A percentile compares a stretch with the other conserved stretches of the same genome.
Conservation (phyloP, 768 basidiomycete species). For the Macrocybe gigantea region DNA sequence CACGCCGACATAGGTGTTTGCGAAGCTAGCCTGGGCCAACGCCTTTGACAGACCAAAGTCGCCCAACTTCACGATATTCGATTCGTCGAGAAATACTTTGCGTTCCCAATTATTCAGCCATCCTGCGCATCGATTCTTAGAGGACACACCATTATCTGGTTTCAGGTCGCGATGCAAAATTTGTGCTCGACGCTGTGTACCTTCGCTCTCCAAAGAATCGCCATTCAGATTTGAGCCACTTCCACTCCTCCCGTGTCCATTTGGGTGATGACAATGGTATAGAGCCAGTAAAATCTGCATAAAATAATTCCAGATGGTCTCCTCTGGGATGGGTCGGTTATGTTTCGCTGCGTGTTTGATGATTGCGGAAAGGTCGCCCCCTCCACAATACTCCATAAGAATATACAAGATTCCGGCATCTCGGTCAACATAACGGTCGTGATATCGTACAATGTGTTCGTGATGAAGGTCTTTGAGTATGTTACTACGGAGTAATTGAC, state of each 20-base stretch:
- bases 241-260: constrained; percentile 41
- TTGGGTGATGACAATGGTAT: constrained; percentile 89
- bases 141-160: constrained; percentile 84
- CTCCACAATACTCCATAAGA: constrained; percentile 98
- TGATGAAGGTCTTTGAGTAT: constrained; percentile 95
- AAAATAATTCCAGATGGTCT: constrained; percentile 94
- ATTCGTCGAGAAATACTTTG: constrained; percentile 84
- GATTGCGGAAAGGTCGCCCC: constrained; percentile 85
- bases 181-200: constrained; percentile 55
- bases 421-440: constrained; percentile 88
- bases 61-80: constrained; percentile 87
- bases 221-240: constrained; percentile 29
- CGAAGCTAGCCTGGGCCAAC: constrained; percentile 81
- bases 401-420: constrained; percentile 91
- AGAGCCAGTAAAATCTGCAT: constrained; percentile 88
- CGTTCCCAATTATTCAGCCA: background rate
- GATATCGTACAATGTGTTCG: constrained; percentile 94
- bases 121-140: background rate
- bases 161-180: constrained; percentile 95
- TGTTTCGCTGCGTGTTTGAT: constrained; percentile 75
- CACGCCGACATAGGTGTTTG: constrained; percentile 96
- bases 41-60: constrained; percentile 97
- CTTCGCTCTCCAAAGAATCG: constrained; percentile 27
- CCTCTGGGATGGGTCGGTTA: constrained; percentile 77
- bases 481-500: constrained; percentile 46